Percentiles rank a stretch among this genome's conserved stretches.
These are phyloP conservation scores for Tephrocybe sp. DNA, from an alignment of 768 basidiomycete species.

Conservation along the genomic window DNA sequence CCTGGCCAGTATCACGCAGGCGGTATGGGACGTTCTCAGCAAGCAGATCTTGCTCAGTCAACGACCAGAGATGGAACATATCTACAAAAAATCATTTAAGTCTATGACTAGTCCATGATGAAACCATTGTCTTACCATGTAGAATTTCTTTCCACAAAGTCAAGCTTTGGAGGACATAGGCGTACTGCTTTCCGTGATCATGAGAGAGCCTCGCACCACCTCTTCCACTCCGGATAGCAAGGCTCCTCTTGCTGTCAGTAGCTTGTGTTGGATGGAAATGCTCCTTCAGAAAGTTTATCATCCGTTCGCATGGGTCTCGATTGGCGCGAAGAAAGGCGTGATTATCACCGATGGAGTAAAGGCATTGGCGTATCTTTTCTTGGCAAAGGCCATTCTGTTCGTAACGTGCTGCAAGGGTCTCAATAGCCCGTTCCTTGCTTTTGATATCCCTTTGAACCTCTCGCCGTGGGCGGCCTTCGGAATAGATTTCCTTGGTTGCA, in stretches of 20 bases:
- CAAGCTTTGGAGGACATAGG: constrained; percentile 83
- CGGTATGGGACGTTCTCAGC: constrained; percentile 75
- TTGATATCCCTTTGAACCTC: constrained; percentile 87
- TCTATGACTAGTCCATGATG: background rate
- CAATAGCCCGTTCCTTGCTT: constrained; percentile 82
- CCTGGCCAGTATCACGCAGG: constrained; percentile 85
- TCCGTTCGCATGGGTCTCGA: constrained; percentile 84
- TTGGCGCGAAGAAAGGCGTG: constrained; percentile 86
- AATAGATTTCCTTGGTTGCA: constrained; percentile 82
- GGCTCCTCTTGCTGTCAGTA: constrained; percentile 60
- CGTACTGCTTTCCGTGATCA: constrained; percentile 83
- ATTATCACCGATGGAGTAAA: constrained; percentile 90
- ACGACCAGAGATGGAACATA: constrained; percentile 86
- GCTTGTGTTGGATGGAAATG: constrained; percentile 76
- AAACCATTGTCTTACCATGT: constrained; percentile 51
- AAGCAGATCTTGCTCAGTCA: constrained; percentile 81
- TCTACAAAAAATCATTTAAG: constrained; percentile 42
- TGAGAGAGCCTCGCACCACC: constrained; percentile 81
- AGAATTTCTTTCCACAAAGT: constrained; percentile 87
- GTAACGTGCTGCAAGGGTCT: constrained; percentile 66
- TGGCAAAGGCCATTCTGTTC: constrained; percentile 55
- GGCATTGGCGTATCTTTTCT: constrained; percentile 71
- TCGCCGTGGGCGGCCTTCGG: constrained; percentile 68
- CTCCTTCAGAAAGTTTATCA: constrained; percentile 75
- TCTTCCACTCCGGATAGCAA: constrained; percentile 81